A percentile compares a stretch with the other conserved stretches of the same genome.
These are phyloP conservation scores for Medicago truncatula DNA, from an alignment of 306 rosid genomes.

Conservation along the genomic window DNA sequence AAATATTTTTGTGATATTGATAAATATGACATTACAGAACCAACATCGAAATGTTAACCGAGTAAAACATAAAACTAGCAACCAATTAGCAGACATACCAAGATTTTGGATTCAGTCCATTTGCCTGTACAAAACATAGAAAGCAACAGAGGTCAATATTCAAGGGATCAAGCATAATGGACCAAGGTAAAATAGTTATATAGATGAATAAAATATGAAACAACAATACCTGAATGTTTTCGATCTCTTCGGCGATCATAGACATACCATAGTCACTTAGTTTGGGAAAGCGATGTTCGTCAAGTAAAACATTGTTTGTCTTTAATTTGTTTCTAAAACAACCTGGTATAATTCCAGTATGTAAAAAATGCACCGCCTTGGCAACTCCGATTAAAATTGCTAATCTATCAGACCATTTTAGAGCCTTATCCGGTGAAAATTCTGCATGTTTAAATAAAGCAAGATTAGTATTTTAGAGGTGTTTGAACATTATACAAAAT, in stretches of 20 bases:
- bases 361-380: slow-evolving; percentile 85
- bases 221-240: slow-evolving; percentile 63
- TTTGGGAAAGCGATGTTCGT: slow-evolving; percentile 77
- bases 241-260: slow-evolving; percentile 62
- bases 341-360: slow-evolving; percentile 81
- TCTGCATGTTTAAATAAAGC: slow-evolving; percentile 50
- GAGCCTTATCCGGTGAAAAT: slow-evolving; percentile 59
- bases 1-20: too few relatives aligned
- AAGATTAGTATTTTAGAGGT: slow-evolving; percentile 37
- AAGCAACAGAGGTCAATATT: slow-evolving; percentile 36
- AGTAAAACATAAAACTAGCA: background rate
- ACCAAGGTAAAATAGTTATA: slow-evolving; percentile 2
- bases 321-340: slow-evolving; percentile 70
- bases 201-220: slow-evolving; percentile 4
- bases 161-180: slow-evolving; percentile 13
- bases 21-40: too few relatives aligned
- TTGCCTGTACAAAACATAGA: slow-evolving; percentile 55
- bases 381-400: slow-evolving; percentile 82
- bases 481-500: background rate
- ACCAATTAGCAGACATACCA: slow-evolving; percentile 47
- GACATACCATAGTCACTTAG: slow-evolving; percentile 89
- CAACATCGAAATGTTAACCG: background rate
- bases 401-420: slow-evolving; percentile 87
- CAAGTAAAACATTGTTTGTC: slow-evolving; percentile 74
- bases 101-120: slow-evolving; percentile 60